Base-by-base conservation (phyloP, 2,329 filamentous ascomycete genomes). In the Ceratocystis diversiconidia region DNA sequence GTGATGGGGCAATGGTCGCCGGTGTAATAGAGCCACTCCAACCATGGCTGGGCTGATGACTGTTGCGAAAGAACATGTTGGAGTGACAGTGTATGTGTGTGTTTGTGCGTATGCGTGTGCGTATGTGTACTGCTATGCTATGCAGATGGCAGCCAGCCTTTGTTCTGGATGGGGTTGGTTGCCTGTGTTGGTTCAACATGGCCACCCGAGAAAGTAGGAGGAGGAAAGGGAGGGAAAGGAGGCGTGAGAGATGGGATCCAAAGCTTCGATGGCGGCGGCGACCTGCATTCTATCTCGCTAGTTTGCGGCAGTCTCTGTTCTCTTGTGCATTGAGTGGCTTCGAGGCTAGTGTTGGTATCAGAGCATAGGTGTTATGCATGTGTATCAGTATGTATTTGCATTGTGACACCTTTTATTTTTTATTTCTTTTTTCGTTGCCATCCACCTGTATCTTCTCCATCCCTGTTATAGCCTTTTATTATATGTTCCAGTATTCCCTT, bases 271-370 rank as follows among this genome's bases (percentile, higher is more conserved):
- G 36, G 61, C 25, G 44, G 62, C 48, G 48, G 44, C 62, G 44
- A 50, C 62, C 43, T 46, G 25, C 64, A 55, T 65, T 65, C 64
- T 60, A 62, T 65, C 55, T 65, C 64, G 59, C 64, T 62, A 65
- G 64, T 65, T 43, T 44, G 28, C 59, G 6, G 19, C 59, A 61
- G 61, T 22, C 43, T 46, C 55, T 46, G 48, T n/a, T 52, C 36
- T 36, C 61, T 62, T 62, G 59, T 65, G 15, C 32, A 17, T 19
- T 46, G 44, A 22, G 44, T 62, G 59, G 64, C 64, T 65, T 62
- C 36, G 62, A 55, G 48, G 8, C 15, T 48, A 22, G 43, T 43
- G 32, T 25, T 48, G 46, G 17, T 48, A 22, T 41, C 36, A 41
- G 10, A 41, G 36, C 36, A 41, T 41, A 41, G 10, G 36, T 41